Percentiles rank a stretch among this genome's conserved stretches.
phyloP scores from a whole-genome alignment of 305 asterid genomes.

The Andrographis paniculata region DNA sequence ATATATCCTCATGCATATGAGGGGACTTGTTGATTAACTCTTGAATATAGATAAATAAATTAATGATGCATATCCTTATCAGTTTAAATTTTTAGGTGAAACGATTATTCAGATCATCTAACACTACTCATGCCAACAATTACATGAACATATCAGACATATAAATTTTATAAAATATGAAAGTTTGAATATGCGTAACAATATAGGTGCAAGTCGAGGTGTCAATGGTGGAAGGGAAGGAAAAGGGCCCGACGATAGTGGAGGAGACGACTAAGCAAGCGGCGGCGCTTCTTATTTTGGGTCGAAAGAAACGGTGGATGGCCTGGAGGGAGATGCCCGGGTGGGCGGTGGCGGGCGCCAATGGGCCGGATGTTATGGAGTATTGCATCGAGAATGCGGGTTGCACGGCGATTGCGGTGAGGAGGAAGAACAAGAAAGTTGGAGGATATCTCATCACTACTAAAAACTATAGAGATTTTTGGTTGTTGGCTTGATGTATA shows the following conservation, averaged over 20 bases:
- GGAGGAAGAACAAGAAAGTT: constrained; percentile 60
- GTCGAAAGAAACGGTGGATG: constrained; percentile 54
- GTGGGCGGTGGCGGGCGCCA: constrained; percentile 57
- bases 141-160: too few relatives aligned
- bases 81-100: too few relatives aligned
- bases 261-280: constrained; percentile 45
- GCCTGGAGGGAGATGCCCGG: constrained; percentile 59
- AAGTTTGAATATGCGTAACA: background rate
- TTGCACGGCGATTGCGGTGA: constrained; percentile 78
- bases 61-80: too few relatives aligned
- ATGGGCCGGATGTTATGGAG: constrained; percentile 37
- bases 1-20: too few relatives aligned
- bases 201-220: constrained; percentile 46
- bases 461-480: constrained; percentile 56
- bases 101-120: too few relatives aligned
- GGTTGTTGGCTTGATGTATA: constrained; percentile 63
- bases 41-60: too few relatives aligned
- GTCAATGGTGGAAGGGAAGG: constrained; percentile 52
- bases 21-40: too few relatives aligned
- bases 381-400: constrained; percentile 69
- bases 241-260: constrained; percentile 52
- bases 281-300: constrained; percentile 47
- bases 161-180: too few relatives aligned
- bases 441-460: constrained; percentile 76
- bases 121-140: too few relatives aligned